These are phyloP conservation scores for Suhomyces bolitotheri DNA, from an alignment of 1,139 yeast species.

Conservation along the genomic window DNA sequence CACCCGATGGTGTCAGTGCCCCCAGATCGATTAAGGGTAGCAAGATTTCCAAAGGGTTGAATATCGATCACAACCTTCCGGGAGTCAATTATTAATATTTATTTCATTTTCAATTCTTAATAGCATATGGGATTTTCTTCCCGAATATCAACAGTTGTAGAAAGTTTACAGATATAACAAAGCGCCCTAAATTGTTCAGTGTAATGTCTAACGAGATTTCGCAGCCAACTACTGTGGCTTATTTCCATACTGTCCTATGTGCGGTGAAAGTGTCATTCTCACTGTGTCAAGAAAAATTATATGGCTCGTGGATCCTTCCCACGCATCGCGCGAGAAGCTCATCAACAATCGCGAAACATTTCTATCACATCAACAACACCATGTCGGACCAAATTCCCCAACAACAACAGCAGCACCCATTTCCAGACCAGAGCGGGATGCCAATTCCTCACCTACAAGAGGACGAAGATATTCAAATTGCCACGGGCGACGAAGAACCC, in stretches of 20 bases:
- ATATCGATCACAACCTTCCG: slow-evolving; percentile 41
- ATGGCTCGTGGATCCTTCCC: too few species aligned
- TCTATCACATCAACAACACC: slow-evolving; percentile 7
- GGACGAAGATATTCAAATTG: slow-evolving; percentile 10
- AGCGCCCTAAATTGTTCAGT: too few species aligned
- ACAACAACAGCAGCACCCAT: slow-evolving; percentile 18
- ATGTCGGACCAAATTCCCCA: slow-evolving; percentile 15
- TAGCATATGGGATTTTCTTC: not conserved
- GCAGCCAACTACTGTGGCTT: too few species aligned
- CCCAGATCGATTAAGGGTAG: slow-evolving; percentile 28
- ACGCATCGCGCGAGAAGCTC: slow-evolving; percentile 4
- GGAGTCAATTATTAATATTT: slow-evolving; percentile 9
- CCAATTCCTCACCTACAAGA: slow-evolving; percentile 6
- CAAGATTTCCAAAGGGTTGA: slow-evolving; percentile 26
- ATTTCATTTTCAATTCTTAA: slow-evolving; percentile 2
- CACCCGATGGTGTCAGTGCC: slow-evolving; percentile 14
- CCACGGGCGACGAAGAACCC: slow-evolving; percentile 5
- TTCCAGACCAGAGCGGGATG: slow-evolving; percentile 7
- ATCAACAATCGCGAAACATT: too few species aligned
- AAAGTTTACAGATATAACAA: too few species aligned
- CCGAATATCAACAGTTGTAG: too few species aligned
- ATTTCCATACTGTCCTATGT: too few species aligned
- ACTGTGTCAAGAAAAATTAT: too few species aligned
- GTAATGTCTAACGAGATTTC: too few species aligned
- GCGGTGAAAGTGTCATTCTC: too few species aligned